These are phyloP conservation scores for Penicillium subrubescens DNA, from an alignment of 495 filamentous ascomycete genomes.

Conservation along the genomic window DNA sequence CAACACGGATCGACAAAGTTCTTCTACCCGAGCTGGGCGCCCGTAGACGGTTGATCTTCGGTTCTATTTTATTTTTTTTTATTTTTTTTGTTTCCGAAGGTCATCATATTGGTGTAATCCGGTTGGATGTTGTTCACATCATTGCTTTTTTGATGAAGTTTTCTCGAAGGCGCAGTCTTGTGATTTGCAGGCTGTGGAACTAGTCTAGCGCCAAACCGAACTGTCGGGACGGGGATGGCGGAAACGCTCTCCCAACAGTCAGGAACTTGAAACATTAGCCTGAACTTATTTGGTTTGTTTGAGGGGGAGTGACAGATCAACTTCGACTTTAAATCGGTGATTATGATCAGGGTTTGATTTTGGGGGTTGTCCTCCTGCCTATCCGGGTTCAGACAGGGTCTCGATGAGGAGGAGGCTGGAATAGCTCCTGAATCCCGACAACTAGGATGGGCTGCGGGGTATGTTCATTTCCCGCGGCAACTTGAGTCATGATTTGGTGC, in stretches of 20 bases:
- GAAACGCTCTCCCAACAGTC: not conserved
- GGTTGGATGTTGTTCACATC: not conserved
- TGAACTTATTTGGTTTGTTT: not conserved
- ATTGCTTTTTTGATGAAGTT: slow-evolving; percentile 3
- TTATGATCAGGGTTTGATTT: not conserved
- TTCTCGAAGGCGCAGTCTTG: slow-evolving; percentile 5
- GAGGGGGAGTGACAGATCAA: slow-evolving; percentile 3
- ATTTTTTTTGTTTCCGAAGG: not conserved
- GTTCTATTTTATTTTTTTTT: too few relatives aligned
- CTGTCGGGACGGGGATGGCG: slow-evolving; percentile 5
- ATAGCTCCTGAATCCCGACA: too few relatives aligned
- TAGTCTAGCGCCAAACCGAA: not conserved
- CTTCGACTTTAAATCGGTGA: not conserved
- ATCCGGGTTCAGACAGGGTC: not conserved
- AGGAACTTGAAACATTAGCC: slow-evolving; percentile 8
- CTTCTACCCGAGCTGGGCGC: not conserved
- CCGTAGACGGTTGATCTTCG: slow-evolving; percentile 4
- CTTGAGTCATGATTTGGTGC: not conserved
- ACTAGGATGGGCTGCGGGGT: too few relatives aligned
- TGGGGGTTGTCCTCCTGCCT: not conserved
- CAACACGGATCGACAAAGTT: not conserved
- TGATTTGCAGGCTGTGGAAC: not conserved
- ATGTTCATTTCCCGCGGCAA: not conserved
- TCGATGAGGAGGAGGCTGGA: not conserved
- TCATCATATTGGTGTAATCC: not conserved